Conservation (phyloP, 192 early-diverging fungal genomes). For the Coemansia sp. region DNA sequence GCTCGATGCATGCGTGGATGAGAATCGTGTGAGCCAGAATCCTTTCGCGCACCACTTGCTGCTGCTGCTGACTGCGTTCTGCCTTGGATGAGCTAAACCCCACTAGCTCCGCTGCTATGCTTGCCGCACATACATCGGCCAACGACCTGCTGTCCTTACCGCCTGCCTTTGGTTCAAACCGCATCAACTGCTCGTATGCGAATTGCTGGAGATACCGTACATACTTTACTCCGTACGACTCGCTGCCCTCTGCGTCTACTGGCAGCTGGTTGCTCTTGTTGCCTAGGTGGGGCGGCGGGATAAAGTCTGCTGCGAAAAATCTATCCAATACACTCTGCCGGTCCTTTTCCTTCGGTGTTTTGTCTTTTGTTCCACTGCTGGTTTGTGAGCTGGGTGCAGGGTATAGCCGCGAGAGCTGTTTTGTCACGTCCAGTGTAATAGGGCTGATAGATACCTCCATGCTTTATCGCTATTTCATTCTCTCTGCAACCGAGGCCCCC, state of each 20-base stretch:
- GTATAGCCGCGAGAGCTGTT: constrained; percentile 36
- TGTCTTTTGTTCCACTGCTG: not conserved
- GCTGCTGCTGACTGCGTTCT: constrained; percentile 14
- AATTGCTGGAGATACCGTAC: constrained; percentile 33
- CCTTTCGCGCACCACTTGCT: constrained; percentile 16
- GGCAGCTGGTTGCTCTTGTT: constrained; percentile 1
- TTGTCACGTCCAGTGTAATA: constrained; percentile 44
- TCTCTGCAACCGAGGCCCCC: no score
- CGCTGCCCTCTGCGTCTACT: constrained; percentile 7
- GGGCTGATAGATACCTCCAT: constrained; percentile 50
- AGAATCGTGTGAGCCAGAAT: constrained; percentile 36
- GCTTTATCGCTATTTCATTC: constrained; percentile 2
- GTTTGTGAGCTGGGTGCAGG: constrained; percentile 8
- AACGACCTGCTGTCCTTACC: not conserved
- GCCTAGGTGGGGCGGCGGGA: constrained; percentile 21
- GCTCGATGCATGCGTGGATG: constrained; percentile 30
- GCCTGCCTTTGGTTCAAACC: not conserved
- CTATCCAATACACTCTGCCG: constrained; percentile 30
- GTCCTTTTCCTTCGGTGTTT: not conserved
- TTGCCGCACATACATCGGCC: constrained; percentile 4
- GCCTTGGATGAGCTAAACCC: not conserved
- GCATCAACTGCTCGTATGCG: constrained; percentile 10
- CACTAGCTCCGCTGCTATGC: constrained; percentile 2
- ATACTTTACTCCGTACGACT: constrained; percentile 45
- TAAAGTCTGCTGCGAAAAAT: constrained; percentile 53